A percentile compares a stretch with the other conserved stretches of the same genome.
These are phyloP conservation scores for Coemansia sp. DNA, from an alignment of 192 early-diverging fungal genomes.

Conservation along the genomic window DNA sequence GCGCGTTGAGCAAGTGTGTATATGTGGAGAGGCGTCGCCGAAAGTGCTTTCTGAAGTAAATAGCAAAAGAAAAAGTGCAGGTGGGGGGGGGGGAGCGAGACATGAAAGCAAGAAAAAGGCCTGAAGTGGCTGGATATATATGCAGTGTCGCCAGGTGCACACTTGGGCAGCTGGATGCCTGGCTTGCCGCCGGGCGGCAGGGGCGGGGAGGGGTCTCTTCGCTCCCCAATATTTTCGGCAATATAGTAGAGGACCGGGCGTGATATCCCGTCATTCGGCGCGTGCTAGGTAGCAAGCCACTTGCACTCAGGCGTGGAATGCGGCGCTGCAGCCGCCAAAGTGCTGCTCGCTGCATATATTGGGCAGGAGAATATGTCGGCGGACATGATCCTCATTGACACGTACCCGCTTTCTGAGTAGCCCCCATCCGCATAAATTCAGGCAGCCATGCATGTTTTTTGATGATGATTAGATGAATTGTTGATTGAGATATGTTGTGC, in stretches of 20 bases:
- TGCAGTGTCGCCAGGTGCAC: neutral
- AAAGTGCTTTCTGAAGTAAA: neutral
- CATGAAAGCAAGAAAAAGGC: neutral
- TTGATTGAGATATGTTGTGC: neutral
- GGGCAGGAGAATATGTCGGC: too few species aligned
- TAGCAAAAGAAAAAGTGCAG: neutral
- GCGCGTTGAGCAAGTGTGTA: neutral
- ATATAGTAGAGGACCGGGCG: neutral
- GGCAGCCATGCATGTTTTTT: slow-evolving; percentile 1
- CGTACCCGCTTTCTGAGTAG: slow-evolving; percentile 10
- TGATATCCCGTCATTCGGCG: slow-evolving; percentile 2
- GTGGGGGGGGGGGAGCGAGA: neutral
- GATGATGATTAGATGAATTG: too few species aligned
- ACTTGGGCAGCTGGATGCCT: neutral
- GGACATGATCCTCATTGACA: too few species aligned
- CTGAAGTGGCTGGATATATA: neutral
- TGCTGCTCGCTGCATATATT: slow-evolving; percentile 12
- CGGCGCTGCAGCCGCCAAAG: slow-evolving; percentile 2
- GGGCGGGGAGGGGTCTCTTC: neutral
- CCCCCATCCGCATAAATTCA: slow-evolving; percentile 17
- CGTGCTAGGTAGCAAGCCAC: neutral
- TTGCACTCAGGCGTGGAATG: neutral
- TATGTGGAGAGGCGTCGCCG: neutral
- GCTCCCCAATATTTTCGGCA: slow-evolving; percentile 1
- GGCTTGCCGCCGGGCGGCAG: neutral